Percentiles rank a stretch among this genome's conserved stretches.
Evolutionary conservation across 2,329 filamentous ascomycete genomes (phyloP).

Genomic region (Teratosphaeria destructans): DNA sequence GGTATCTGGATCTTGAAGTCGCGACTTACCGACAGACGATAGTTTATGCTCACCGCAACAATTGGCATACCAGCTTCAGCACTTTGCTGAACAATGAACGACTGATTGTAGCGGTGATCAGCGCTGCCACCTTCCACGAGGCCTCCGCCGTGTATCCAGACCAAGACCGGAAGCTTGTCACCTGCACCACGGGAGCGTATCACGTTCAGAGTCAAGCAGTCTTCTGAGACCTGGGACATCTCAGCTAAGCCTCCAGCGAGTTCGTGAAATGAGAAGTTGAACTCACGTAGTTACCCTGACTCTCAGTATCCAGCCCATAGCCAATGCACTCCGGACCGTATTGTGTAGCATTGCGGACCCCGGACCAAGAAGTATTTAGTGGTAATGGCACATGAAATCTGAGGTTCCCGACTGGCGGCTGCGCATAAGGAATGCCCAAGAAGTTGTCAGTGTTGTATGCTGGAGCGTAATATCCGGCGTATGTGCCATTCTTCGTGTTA

Average conservation of each 20-base stretch:
- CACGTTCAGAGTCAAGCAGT: constrained; percentile 54
- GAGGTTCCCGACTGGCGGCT: constrained; percentile 36
- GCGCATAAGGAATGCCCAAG: constrained; percentile 37
- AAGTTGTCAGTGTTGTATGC: constrained; percentile 42
- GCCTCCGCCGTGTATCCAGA: constrained; percentile 53
- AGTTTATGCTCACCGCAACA: constrained; percentile 51
- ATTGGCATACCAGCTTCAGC: constrained; percentile 34
- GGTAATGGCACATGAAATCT: constrained; percentile 36
- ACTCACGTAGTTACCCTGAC: constrained; percentile 20
- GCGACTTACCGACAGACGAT: constrained; percentile 40
- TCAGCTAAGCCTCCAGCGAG: constrained; percentile 13
- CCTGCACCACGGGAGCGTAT: constrained; percentile 43
- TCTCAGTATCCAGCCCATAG: constrained; percentile 22
- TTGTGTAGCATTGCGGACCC: constrained; percentile 25
- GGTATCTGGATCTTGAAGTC: neutral
- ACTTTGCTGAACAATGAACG: constrained; percentile 20
- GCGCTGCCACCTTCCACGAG: constrained; percentile 27
- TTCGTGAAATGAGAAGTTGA: neutral
- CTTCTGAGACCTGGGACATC: constrained; percentile 37
- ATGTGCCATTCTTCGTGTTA: constrained; percentile 38
- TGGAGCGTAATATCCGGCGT: constrained; percentile 31
- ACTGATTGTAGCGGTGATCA: constrained; percentile 15
- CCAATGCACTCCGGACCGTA: constrained; percentile 35
- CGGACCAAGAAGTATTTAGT: constrained; percentile 9
- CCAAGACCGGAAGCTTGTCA: constrained; percentile 41